These are phyloP conservation scores for Eruca vesicaria DNA, from an alignment of 441 rosid genomes.

Conservation along the genomic window DNA sequence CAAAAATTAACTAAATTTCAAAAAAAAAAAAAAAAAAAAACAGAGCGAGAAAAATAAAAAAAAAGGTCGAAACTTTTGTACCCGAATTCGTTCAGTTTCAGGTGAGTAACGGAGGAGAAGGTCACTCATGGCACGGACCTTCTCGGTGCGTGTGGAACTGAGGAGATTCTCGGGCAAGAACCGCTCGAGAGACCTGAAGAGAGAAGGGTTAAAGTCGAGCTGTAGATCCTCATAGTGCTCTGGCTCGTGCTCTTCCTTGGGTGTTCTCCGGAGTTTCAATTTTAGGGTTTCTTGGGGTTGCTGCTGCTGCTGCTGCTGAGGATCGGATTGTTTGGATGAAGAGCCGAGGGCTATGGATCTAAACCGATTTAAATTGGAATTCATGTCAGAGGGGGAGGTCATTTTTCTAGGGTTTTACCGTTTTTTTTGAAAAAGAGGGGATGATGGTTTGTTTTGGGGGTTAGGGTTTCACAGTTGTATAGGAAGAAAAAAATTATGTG, in stretches of 20 bases:
- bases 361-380: not conserved
- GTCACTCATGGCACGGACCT: constrained; percentile 54
- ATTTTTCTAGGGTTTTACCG: not conserved
- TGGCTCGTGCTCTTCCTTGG: constrained; percentile 52
- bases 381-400: not conserved
- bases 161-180: constrained; percentile 54
- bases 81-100: constrained; percentile 60
- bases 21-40: no score
- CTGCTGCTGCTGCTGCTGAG: not conserved
- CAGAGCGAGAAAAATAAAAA: not conserved
- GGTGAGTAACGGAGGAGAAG: constrained; percentile 61
- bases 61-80: constrained; percentile 16
- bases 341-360: not conserved
- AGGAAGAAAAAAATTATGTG: not conserved
- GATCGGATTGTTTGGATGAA: not conserved
- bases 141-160: constrained; percentile 44
- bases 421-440: not conserved
- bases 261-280: constrained; percentile 46
- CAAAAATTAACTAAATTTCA: not conserved
- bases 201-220: constrained; percentile 52
- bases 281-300: not conserved
- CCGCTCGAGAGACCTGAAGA: constrained; percentile 67
- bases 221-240: constrained; percentile 64
- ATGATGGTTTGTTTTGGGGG: not conserved
- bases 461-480: not conserved